Conservation (phyloP, 2,329 filamentous ascomycete genomes). For the Ophiostoma tasmaniense region DNA sequence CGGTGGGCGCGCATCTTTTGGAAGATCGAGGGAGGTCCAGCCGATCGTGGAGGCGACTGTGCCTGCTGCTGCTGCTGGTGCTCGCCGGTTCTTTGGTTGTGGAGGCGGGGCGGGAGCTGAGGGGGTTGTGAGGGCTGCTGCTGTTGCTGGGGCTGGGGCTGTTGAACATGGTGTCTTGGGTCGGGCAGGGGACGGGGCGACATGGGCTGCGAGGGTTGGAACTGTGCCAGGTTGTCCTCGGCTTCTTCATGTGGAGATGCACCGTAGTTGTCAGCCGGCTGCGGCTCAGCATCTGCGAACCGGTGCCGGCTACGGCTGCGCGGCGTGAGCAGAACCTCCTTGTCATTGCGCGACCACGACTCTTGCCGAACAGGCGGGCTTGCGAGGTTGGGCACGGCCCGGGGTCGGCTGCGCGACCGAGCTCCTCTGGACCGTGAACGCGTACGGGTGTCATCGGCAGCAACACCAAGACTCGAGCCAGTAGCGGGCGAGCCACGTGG, state of each 20-base stretch:
- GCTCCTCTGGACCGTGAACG: conserved; percentile 20
- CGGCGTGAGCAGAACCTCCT: conserved; percentile 52
- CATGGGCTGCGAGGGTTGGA: conserved; percentile 22
- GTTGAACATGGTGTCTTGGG: conserved; percentile 22
- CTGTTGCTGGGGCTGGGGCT: conserved; percentile 6
- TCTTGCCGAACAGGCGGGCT: conserved; percentile 45
- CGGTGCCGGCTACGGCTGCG: conserved; percentile 34
- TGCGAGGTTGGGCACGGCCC: conserved; percentile 18
- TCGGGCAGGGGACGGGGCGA: conserved; percentile 36
- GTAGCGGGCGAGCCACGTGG: conserved; percentile 27
- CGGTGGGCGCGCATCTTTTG: conserved; percentile 28
- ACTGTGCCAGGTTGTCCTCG: conserved; percentile 16
- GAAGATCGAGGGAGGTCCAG: neutral
- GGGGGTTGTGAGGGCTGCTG: conserved; percentile 16
- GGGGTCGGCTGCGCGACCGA: conserved; percentile 17
- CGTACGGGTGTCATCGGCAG: conserved; percentile 17
- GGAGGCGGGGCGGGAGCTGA: conserved; percentile 3
- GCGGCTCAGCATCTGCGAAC: conserved; percentile 19
- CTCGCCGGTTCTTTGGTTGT: neutral
- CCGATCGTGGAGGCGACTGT: neutral
- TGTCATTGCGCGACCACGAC: conserved; percentile 57
- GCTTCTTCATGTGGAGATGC: neutral
- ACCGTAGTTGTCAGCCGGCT: neutral
- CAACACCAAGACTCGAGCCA: neutral
- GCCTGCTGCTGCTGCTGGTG: conserved; percentile 8